phyloP scores from a whole-genome alignment of 176 grass and related monocot species.

The sorghum (Sorghum bicolor) region Sorghum_bicolor_NCBIv3 NC_012879.2:9304001-9304500 shows the following conservation, averaged over 20 bases:
- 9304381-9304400: slow-evolving; percentile 89
- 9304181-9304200: slow-evolving; percentile 14
- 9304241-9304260: slow-evolving; percentile 66
- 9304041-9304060: slow-evolving; percentile 74
- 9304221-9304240: slow-evolving; percentile 90
- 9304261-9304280: slow-evolving; percentile 70
- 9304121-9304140: not conserved
- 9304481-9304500: too few relatives aligned
- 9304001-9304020: slow-evolving; percentile 41
- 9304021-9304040: slow-evolving; percentile 51
- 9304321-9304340: slow-evolving; percentile 65
- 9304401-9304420: not conserved
- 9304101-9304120: not conserved
- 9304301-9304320: slow-evolving; percentile 58
- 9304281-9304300: slow-evolving; percentile 45
- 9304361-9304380: slow-evolving; percentile 68
- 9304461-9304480: too few relatives aligned
- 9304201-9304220: slow-evolving; percentile 82
- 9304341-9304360: slow-evolving; percentile 82
- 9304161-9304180: slow-evolving; percentile 6
- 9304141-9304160: not conserved
- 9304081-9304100: not conserved
- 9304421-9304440: too few relatives aligned
- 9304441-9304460: too few relatives aligned
- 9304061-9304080: slow-evolving; percentile 83